These are phyloP conservation scores for Carex kokanica DNA, from an alignment of 176 grass and related monocot genomes.

Conservation along the genomic window DNA sequence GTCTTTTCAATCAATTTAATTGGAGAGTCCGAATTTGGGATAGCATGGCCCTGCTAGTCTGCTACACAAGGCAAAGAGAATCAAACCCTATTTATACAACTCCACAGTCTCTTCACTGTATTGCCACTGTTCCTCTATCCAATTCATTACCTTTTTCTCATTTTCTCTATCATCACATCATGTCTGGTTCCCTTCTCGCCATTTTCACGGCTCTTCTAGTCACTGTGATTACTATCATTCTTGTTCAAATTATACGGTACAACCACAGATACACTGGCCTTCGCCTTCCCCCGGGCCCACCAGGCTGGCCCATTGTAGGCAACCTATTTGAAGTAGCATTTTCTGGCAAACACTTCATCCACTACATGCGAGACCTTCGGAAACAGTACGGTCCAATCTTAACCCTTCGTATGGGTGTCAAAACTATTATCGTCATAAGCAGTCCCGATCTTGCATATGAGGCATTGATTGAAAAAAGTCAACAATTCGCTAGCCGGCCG, in stretches of 20 bases:
- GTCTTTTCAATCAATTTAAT: conserved; percentile 1
- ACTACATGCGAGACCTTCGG: conserved; percentile 62
- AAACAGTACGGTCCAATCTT: conserved; percentile 69
- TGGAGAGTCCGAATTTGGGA: neutral
- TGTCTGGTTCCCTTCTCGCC: neutral
- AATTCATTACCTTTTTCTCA: neutral
- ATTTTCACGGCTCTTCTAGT: conserved; percentile 5
- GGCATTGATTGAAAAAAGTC: conserved; percentile 62
- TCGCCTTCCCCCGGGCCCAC: conserved; percentile 55
- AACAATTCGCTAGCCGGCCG: conserved; percentile 66
- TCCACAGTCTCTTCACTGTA: neutral
- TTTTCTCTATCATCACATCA: neutral
- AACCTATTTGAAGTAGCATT: conserved; percentile 87
- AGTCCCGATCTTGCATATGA: conserved; percentile 65
- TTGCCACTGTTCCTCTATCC: neutral
- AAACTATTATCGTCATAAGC: conserved; percentile 74
- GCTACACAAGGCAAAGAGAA: neutral
- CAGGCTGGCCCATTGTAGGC: conserved; percentile 68
- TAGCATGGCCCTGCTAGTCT: neutral
- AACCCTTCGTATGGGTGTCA: conserved; percentile 81
- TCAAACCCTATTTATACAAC: conserved; percentile 12
- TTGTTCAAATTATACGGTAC: conserved; percentile 20
- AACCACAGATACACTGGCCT: conserved; percentile 34
- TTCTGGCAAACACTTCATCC: conserved; percentile 85
- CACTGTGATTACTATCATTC: conserved; percentile 4